Evolutionary conservation across 2,329 filamentous ascomycete species (phyloP), one percentile per base, ranked within the genome.

Genomic region (Cryphonectria japonica): DNA sequence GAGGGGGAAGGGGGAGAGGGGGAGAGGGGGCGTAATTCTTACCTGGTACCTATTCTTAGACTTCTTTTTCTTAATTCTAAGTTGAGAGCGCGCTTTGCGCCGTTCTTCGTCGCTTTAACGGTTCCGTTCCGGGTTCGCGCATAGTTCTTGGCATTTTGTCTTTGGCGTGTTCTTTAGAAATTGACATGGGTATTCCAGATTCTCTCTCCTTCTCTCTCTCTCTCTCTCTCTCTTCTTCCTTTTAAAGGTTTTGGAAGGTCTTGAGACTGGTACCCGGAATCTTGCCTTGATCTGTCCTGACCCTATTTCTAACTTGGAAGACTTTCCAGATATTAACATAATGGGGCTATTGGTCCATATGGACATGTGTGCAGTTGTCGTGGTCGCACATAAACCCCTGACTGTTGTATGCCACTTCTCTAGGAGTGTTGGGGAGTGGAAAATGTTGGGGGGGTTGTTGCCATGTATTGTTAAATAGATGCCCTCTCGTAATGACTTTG

Each of bases 61-160:
- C 26, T 26, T 26, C 26, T 26, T 26, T 26, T 26, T 26, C 26
- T 26, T 26, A 26, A 26, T 1, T 26, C 26, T 26, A 26, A 26
- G 26, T 26, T 26, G 26, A 26, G 26, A 26, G 26, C 26, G 26
- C 1, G 26, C 26, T 26, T 1, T 26, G 26, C 26, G 26, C 26
- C 26, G 26, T 26, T 26, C 26, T 26, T 26, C 26, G 26, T 26
- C 26, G 26, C 26, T 26, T 26, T 26, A 26, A 26, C 61, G 61
- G 61, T 64, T 64, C 61, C 39, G 46, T 64, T 64, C 61, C 61
- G 61, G 61, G 61, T 64, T 64, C 46, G 39, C 61, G 61, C 61
- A 64, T 46, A 32, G 29, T 7, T 29, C 32, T 57, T 57, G n/a
- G 52, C 52, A 16, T 57, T 57, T 16, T 57, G 14, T 29, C 26